Conservation (phyloP, 1,139 yeast species). For the Sugiyamaella pinicola region DNA sequence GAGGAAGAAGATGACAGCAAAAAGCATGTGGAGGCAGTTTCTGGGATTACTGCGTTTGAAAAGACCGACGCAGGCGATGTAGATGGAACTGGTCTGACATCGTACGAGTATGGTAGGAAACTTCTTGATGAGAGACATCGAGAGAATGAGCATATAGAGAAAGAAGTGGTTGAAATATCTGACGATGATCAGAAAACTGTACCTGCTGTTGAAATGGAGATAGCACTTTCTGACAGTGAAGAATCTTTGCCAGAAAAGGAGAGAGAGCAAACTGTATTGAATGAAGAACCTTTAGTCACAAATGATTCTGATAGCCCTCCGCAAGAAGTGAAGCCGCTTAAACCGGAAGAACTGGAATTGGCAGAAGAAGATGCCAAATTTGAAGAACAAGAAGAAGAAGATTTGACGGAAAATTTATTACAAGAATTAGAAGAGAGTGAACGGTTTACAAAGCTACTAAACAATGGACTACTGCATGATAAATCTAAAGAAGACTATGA, state of each 20-base stretch:
- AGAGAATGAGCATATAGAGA: slow-evolving; percentile 7
- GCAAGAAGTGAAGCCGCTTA: neutral
- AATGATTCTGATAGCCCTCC: no score
- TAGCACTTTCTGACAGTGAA: no score
- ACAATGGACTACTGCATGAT: slow-evolving; percentile 29
- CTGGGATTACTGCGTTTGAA: slow-evolving; percentile 7
- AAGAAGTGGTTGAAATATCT: slow-evolving; percentile 22
- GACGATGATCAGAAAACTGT: no score
- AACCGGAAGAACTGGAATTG: slow-evolving; percentile 25
- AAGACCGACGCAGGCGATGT: slow-evolving; percentile 18
- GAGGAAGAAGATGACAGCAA: slow-evolving; percentile 29
- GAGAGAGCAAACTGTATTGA: neutral
- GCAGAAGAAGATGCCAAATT: slow-evolving; percentile 46
- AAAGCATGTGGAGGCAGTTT: neutral
- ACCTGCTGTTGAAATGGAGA: slow-evolving; percentile 16
- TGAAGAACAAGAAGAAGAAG: slow-evolving; percentile 76
- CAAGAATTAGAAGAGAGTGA: slow-evolving; percentile 75
- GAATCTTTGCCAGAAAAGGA: no score
- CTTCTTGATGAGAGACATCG: slow-evolving; percentile 18
- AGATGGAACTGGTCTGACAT: slow-evolving; percentile 13
- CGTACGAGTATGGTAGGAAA: slow-evolving; percentile 17
- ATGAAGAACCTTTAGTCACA: no score
- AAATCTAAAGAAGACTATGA: slow-evolving; percentile 48
- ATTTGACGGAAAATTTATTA: slow-evolving; percentile 59
- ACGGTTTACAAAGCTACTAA: slow-evolving; percentile 56